phyloP scores from a whole-genome alignment of 176 grass and related monocot genomes.

The Zoysia japonica region DNA sequence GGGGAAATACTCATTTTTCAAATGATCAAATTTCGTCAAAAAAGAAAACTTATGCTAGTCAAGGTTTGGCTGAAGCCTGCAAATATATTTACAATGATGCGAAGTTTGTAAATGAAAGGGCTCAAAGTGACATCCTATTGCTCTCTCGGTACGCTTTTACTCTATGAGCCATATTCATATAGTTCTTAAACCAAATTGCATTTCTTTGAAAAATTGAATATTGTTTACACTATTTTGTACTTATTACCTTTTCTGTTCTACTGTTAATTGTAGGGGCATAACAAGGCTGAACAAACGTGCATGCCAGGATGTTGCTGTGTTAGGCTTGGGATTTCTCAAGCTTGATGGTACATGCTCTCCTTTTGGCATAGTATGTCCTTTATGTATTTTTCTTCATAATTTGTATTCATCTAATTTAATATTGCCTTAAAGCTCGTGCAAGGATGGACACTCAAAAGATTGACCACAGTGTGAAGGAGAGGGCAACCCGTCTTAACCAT shows the following conservation, averaged over 20 bases:
- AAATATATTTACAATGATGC: conserved; percentile 94
- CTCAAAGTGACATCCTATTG: conserved; percentile 84
- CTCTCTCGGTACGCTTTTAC: conserved; percentile 72
- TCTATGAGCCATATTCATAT: background rate
- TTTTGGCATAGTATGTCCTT: conserved; percentile 8
- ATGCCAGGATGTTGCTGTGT: conserved; percentile 84
- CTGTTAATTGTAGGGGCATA: conserved; percentile 64
- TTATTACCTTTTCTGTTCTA: background rate
- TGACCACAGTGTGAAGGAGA: conserved; percentile 82
- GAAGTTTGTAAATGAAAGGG: conserved; percentile 98
- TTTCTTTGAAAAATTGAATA: background rate
- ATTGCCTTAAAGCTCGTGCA: conserved; percentile 69
- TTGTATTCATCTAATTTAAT: conserved; percentile 38
- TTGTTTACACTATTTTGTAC: background rate
- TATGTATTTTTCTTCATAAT: conserved; percentile 10
- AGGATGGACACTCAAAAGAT: conserved; percentile 83
- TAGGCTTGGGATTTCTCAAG: conserved; percentile 80
- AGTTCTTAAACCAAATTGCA: background rate
- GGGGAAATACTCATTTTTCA: background rate
- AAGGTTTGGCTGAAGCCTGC: conserved; percentile 79
- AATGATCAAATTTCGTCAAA: conserved; percentile 35
- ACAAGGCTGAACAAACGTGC: conserved; percentile 92
- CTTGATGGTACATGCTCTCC: conserved; percentile 73
- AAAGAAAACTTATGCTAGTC: conserved; percentile 47
- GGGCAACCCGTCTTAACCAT: conserved; percentile 64